Conservation (phyloP, 306 rosid genomes). For the Trichosanthes truncata region DNA sequence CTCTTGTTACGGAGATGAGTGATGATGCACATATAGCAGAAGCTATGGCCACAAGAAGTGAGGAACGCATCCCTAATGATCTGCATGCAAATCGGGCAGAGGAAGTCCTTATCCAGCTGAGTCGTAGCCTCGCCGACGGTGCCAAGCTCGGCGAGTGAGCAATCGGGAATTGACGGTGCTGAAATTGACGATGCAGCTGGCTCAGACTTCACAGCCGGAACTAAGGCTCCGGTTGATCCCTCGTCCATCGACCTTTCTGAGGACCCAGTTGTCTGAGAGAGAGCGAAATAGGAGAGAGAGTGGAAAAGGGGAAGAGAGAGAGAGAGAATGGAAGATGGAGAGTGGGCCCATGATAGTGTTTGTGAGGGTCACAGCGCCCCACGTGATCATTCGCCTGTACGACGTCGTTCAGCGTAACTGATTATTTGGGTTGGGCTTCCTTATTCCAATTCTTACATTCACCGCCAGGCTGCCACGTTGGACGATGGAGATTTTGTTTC, state of each 20-base stretch:
- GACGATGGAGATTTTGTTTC: not conserved
- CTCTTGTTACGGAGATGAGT: constrained; percentile 91
- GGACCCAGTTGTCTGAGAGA: not conserved
- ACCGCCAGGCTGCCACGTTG: not conserved
- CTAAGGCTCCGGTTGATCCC: constrained; percentile 29
- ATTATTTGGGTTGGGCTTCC: not conserved
- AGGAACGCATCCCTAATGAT: constrained; percentile 77
- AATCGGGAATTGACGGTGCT: not conserved
- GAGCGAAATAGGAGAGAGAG: not conserved
- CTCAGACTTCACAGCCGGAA: constrained; percentile 25
- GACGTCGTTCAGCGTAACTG: not conserved
- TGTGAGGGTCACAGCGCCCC: constrained; percentile 19
- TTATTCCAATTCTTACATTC: not conserved
- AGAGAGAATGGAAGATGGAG: not conserved
- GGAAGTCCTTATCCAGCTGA: constrained; percentile 68
- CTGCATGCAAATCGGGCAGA: constrained; percentile 99
- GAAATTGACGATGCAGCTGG: constrained; percentile 9
- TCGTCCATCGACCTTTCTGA: constrained; percentile 25
- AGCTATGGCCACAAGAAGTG: constrained; percentile 86
- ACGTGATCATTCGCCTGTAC: not conserved
- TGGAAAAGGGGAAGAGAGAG: not conserved
- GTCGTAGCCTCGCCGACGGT: constrained; percentile 12
- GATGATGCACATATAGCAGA: constrained; percentile 92
- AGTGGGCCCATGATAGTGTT: constrained; percentile 1
- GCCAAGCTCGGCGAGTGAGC: constrained; percentile 3